Percentiles rank a stretch among this genome's conserved stretches.
Evolutionary conservation across 208 protist genomes (phyloP).

Genomic region (Wallacemonas collosoma): DNA sequence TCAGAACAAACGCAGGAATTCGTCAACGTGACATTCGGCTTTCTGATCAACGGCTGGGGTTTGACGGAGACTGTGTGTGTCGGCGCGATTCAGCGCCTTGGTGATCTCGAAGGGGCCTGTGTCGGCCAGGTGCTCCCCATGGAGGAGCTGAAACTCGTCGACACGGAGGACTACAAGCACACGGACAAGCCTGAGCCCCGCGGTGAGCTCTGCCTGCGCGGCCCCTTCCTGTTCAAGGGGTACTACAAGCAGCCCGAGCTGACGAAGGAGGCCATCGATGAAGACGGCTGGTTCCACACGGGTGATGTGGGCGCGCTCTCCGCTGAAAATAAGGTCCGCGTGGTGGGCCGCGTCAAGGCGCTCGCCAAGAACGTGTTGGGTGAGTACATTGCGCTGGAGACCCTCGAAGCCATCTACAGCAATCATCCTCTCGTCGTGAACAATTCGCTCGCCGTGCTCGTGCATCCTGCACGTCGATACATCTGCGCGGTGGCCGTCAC

Average conservation of each 20-base stretch:
- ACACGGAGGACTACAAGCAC: constrained; percentile 83
- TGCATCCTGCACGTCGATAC: constrained; percentile 47
- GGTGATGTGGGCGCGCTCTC: constrained; percentile 63
- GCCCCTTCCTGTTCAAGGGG: constrained; percentile 55
- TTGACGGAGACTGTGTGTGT: constrained; percentile 85
- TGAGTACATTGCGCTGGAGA: constrained; percentile 84
- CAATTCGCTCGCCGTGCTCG: constrained; percentile 48
- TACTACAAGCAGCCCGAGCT: constrained; percentile 75
- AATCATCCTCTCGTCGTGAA: constrained; percentile 33
- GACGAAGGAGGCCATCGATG: constrained; percentile 56
- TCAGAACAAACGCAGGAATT: constrained; percentile 77
- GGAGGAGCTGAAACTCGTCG: constrained; percentile 88
- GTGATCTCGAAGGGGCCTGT: constrained; percentile 47
- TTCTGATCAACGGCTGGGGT: constrained; percentile 83
- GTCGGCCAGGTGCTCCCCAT: constrained; percentile 66
- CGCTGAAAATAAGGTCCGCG: constrained; percentile 40
- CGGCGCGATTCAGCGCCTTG: constrained; percentile 51
- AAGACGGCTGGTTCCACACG: constrained; percentile 75
- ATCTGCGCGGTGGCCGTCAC: constrained; percentile 40
- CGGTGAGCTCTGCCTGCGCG: constrained; percentile 63
- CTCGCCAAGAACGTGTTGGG: constrained; percentile 78
- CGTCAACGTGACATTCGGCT: constrained; percentile 77
- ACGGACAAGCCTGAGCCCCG: constrained; percentile 56
- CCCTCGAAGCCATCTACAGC: constrained; percentile 51
- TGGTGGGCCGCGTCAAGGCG: constrained; percentile 81